Base-by-base conservation (phyloP, 2,329 filamentous ascomycete genomes). In the Paraphoma chrysanthemicola region DNA sequence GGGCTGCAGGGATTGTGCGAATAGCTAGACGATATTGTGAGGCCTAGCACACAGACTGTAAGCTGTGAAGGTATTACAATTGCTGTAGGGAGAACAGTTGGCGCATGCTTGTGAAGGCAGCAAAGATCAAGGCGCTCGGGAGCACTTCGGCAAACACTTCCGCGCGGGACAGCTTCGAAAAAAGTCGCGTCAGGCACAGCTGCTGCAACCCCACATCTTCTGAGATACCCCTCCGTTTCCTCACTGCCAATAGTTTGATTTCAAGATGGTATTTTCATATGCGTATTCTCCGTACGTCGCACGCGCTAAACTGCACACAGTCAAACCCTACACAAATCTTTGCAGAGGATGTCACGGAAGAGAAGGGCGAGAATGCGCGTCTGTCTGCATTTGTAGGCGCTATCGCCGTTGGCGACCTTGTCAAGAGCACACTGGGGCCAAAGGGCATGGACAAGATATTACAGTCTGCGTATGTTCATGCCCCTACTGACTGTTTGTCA, bases 361-460 rank as follows among this genome's bases (percentile, higher is more conserved):
- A 98, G 83, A 98, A 97, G 83, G 95, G 95, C 72, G 94, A 98
- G 83, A 98, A 98, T 90, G 94, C 95, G 73, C 92, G 94, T 86
- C 90, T 98, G 70, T 90, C 92, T n/a, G 94, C 94, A 64, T 99
- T 99, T 73, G 94, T 99, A 53, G 95, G 95, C 70, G 95, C 95
- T 77, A 99, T 99, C 74, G 95, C 95, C 53, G 95, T 99, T 45
- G 95, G 95, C 51, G 95, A 99, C 72, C 81, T 99, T 67, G 95
- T 99, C 51, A 99, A 99, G 86, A 96, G 92, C 78, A 98, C 95
- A 10, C 82, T 99, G 33, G 95, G 95, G 6, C 95, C 95, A 38
- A 98, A 98, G 83, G 95, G 95, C 69, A 98, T 98, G 93, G 95
- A 98, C 84, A 97, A 97, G 84, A 97, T 97, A 77, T 83, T 96